Conservation (phyloP, 495 filamentous ascomycete genomes). For the Chaetomidium leptoderma region DNA sequence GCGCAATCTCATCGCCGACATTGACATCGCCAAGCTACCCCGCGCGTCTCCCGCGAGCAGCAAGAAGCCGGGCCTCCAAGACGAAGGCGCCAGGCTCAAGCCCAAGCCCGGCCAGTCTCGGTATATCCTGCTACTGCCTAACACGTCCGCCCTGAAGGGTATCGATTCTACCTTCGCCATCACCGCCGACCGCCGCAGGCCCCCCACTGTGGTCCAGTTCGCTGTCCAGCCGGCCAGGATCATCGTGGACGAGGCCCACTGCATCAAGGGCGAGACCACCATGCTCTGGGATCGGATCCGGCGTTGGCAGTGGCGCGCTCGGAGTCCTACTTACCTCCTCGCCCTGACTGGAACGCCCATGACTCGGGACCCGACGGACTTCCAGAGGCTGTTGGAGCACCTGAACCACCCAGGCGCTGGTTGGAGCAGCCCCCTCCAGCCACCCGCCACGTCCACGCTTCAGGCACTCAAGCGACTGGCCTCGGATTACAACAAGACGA, state of each 20-base stretch:
- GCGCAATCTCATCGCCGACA: conserved; percentile 1
- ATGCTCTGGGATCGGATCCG: background rate
- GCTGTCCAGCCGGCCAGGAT: conserved; percentile 2
- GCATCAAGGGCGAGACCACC: conserved; percentile 5
- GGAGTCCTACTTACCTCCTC: background rate
- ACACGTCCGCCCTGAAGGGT: background rate
- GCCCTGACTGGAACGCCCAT: background rate
- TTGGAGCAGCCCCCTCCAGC: conserved; percentile 3
- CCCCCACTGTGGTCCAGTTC: background rate
- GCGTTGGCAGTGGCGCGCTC: conserved; percentile 1
- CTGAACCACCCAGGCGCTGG: conserved; percentile 5
- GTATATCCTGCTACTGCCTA: background rate
- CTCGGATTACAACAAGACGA: background rate
- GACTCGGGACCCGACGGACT: conserved; percentile 1
- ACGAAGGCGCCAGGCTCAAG: conserved; percentile 3
- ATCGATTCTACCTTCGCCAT: conserved; percentile 1
- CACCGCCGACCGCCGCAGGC: background rate
- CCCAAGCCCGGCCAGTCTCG: conserved; percentile 6
- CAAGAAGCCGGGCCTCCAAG: conserved; percentile 5
- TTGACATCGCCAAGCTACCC: conserved; percentile 2
- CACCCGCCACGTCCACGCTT: background rate
- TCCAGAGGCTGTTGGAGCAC: conserved; percentile 1
- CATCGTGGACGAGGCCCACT: conserved; percentile 2
- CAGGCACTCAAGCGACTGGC: conserved; percentile 1
- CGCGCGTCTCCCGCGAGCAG: conserved; percentile 1